Conservation (phyloP, 257 asterid species). For the Solanum bulbocastanum region DNA sequence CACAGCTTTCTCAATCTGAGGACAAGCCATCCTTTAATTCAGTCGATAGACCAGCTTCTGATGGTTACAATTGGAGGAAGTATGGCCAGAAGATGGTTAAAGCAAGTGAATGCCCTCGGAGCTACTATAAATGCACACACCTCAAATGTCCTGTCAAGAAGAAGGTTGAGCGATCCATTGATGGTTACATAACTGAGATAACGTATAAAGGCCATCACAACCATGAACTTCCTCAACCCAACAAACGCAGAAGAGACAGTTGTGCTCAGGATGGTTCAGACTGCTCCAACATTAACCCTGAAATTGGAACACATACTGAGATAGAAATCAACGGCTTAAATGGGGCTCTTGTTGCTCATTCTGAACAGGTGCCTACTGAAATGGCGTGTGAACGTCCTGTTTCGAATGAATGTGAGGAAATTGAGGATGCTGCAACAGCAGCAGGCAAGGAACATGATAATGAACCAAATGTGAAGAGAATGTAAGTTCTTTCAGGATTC, state of each 20-base stretch:
- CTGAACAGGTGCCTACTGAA: conserved; percentile 13
- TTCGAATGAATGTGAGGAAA: conserved; percentile 22
- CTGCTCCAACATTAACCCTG: conserved; percentile 18
- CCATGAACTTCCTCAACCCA: conserved; percentile 57
- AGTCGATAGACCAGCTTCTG: conserved; percentile 59
- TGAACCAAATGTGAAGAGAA: conserved; percentile 64
- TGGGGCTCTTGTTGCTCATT: conserved; percentile 14
- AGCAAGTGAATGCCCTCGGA: conserved; percentile 82
- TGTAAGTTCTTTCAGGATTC: conserved; percentile 23
- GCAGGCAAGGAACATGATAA: conserved; percentile 30
- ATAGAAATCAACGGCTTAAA: conserved; percentile 9
- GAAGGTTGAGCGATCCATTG: conserved; percentile 74
- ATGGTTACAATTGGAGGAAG: conserved; percentile 98
- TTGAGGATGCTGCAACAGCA: conserved; percentile 27
- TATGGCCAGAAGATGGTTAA: conserved; percentile 93
- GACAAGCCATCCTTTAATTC: conserved; percentile 18
- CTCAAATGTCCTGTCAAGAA: conserved; percentile 70
- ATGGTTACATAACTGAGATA: conserved; percentile 71
- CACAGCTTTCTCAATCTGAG: conserved; percentile 47
- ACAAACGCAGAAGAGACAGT: conserved; percentile 41
- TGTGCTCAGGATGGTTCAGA: conserved; percentile 18
- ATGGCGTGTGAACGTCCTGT: conserved; percentile 11
- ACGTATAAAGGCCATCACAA: conserved; percentile 87
- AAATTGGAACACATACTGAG: conserved; percentile 10
- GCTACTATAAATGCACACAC: conserved; percentile 85